Evolutionary conservation across 2,329 filamentous ascomycete species (phyloP), one percentile per base, ranked within the genome.

Genomic region (Diaporthe australafricana): DNA sequence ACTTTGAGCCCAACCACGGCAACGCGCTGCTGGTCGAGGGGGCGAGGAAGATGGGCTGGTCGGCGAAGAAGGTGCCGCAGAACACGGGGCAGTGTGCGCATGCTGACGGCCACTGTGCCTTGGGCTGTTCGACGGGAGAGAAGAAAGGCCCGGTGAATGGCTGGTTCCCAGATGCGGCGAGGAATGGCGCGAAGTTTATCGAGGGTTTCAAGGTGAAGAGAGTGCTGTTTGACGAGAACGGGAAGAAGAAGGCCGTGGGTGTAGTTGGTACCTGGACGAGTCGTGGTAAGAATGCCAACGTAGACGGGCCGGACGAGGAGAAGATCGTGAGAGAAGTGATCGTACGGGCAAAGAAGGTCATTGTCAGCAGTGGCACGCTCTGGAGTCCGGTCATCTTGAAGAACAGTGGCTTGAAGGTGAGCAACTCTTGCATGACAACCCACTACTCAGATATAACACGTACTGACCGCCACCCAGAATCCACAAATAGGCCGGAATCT

Each of bases 401-500:
- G 75, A 91, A 92, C 56, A 96, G 93, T 70, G 94, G 93, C 2
- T 81, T 97, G 60, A 90, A 88, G 78, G 89, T 89, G 75, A 81
- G 83, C 3, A 60, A 32, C 35, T 6, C 14, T 20, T 32, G 6
- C 11, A 1, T 0, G 1, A 27, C 5, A 8, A 16, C 3, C 1
- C 5, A 11, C 1, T 35, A 9, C 30, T 2, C 5, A 7, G 2
- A 14, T 14, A n/a, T n/a, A 14, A 8, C 8, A 57, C 3, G 14
- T 50, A n/a, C 53, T 68, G 14, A 68, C 68, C 17, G 1, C 9
- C 2, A n/a, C 9, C 8, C 77, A 90, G 84, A 98, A 97, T 79
- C 87, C 87, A 5, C 91, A 98, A 70, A 92, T 98, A 74, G 96
- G 96, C 32, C 88, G 87, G 9, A 94, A 98, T 77, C 88, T 98